Percentiles rank a stretch among this genome's conserved stretches.
phyloP scores from a whole-genome alignment of 2,329 filamentous ascomycete genomes.

The Didymella lethalis region DNA sequence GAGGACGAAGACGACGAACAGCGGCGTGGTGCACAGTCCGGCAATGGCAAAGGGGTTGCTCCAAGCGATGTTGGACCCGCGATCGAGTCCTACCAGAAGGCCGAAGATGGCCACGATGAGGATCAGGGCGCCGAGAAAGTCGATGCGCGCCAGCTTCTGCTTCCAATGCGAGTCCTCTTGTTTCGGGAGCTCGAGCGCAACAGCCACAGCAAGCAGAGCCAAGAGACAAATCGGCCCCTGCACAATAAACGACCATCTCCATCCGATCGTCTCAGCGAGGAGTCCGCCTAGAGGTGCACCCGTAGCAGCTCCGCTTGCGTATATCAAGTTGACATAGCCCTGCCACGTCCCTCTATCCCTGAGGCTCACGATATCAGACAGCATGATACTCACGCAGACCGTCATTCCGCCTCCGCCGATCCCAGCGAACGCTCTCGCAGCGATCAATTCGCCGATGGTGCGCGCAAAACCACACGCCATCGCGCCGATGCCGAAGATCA shows the following conservation, averaged over 20 bases:
- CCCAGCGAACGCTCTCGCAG: constrained; percentile 68
- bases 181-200: constrained; percentile 69
- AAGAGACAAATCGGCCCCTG: constrained; percentile 74
- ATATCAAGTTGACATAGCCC: constrained; percentile 76
- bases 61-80: constrained; percentile 77
- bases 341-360: constrained; percentile 77
- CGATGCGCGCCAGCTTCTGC: constrained; percentile 71
- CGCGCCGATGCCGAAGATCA: constrained; percentile 71
- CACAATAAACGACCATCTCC: constrained; percentile 77
- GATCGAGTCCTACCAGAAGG: constrained; percentile 74
- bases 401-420: constrained; percentile 77
- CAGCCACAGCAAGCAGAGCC: constrained; percentile 69
- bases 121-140: constrained; percentile 74
- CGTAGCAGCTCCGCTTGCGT: constrained; percentile 69
- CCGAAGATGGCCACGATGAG: constrained; percentile 71
- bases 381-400: constrained; percentile 71
- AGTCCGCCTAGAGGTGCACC: constrained; percentile 76
- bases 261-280: constrained; percentile 75
- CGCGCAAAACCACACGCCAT: constrained; percentile 69
- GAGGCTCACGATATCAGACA: constrained; percentile 75
- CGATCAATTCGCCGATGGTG: constrained; percentile 71
- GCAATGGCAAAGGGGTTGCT: constrained; percentile 64
- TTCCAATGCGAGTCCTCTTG: constrained; percentile 68
- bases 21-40: constrained; percentile 63
- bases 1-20: constrained; percentile 72